Evolutionary conservation across 192 early-diverging fungal species (phyloP).

Genomic region (Coemansia sp.): DNA sequence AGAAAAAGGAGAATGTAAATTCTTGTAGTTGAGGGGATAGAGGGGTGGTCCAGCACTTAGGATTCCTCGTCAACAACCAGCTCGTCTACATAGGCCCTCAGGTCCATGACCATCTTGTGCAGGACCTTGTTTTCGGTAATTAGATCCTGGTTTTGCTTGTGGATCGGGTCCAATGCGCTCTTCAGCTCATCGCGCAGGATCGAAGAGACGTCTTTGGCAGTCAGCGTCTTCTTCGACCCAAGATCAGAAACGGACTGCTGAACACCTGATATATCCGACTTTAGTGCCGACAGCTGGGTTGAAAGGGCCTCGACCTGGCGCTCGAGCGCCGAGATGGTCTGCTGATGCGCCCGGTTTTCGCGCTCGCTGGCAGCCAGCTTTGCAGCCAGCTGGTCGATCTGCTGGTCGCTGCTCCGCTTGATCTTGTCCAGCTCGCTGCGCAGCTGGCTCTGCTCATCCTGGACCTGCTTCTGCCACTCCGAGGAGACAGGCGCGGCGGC

Average conservation of each 20-base stretch:
- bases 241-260: conserved; percentile 25
- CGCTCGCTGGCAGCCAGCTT: conserved; percentile 31
- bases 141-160: conserved; percentile 25
- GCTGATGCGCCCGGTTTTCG: conserved; percentile 32
- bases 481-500: conserved; percentile 9
- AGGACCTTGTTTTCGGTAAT: conserved; percentile 26
- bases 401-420: conserved; percentile 16
- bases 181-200: conserved; percentile 32
- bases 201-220: conserved; percentile 14
- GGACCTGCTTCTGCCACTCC: conserved; percentile 47
- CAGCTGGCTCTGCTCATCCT: conserved; percentile 37
- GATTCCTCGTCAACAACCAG: conserved; percentile 48
- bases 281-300: conserved; percentile 18
- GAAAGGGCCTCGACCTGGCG: conserved; percentile 27
- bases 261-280: conserved; percentile 13
- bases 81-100: conserved; percentile 46
- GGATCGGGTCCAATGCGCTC: conserved; percentile 26
- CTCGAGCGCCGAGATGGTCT: conserved; percentile 33
- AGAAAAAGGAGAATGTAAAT: neutral
- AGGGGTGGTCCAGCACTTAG: no score
- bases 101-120: conserved; percentile 38
- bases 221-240: conserved; percentile 17
- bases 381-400: conserved; percentile 21
- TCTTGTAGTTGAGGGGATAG: no score
- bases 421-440: conserved; percentile 28